These are phyloP conservation scores for Trichoderma citrinoviride DNA, from an alignment of 2,329 filamentous ascomycete genomes.

Conservation along the genomic window DNA sequence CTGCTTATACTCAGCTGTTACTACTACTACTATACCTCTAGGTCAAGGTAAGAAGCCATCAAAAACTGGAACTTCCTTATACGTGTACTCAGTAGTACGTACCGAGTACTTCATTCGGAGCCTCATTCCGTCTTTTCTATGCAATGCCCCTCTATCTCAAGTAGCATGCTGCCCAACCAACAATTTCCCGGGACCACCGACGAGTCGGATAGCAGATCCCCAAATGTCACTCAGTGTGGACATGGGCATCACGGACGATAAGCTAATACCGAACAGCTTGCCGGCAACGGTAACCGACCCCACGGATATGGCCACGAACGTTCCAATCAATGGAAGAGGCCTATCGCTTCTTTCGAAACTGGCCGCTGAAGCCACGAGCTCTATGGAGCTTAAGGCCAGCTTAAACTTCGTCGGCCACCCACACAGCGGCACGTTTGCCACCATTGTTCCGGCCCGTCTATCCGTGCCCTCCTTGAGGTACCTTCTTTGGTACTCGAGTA, in stretches of 20 bases:
- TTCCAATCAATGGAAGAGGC: background rate
- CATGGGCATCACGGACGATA: background rate
- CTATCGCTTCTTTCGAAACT: background rate
- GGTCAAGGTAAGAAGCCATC: background rate
- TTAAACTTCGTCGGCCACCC: background rate
- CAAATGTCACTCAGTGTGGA: background rate
- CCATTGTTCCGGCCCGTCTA: constrained; percentile 15
- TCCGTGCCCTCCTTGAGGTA: background rate
- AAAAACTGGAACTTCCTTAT: background rate
- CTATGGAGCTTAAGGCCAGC: background rate
- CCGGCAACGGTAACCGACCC: background rate
- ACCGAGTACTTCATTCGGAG: background rate
- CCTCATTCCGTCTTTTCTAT: background rate
- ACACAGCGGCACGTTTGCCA: background rate
- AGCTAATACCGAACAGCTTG: background rate
- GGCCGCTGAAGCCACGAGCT: background rate
- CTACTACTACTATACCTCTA: background rate
- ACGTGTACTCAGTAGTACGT: background rate
- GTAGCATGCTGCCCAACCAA: background rate
- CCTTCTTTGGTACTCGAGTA: background rate
- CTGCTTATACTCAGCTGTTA: background rate
- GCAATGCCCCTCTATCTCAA: background rate
- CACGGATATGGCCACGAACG: background rate
- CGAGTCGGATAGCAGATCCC: background rate
- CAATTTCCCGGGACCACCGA: background rate